Conservation (phyloP, 192 early-diverging fungal species). For the Umbelopsis vinacea region DNA sequence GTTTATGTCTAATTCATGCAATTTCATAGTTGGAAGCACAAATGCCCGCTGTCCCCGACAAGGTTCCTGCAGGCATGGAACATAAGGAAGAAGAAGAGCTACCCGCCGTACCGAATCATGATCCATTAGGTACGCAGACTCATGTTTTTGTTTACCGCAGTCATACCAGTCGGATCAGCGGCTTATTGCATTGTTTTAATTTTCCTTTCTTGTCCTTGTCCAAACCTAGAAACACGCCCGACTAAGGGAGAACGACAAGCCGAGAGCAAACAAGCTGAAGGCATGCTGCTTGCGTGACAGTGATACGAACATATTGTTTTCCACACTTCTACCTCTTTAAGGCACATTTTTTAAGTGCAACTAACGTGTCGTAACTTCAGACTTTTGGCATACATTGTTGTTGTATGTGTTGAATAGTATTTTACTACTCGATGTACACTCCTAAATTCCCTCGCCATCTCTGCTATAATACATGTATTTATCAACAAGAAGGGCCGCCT, state of each 20-base stretch:
- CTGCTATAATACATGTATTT: conserved; percentile 19
- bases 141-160: neutral
- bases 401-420: too few relatives aligned
- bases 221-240: neutral
- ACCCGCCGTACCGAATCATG: neutral
- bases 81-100: conserved; percentile 5
- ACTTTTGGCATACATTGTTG: too few relatives aligned
- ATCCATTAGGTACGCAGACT: conserved; percentile 2
- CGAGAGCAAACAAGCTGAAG: conserved; percentile 4
- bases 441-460: neutral
- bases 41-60: conserved; percentile 28
- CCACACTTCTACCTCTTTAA: neutral
- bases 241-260: neutral
- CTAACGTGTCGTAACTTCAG: too few relatives aligned
- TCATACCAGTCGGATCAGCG: too few relatives aligned
- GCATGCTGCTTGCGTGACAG: neutral
- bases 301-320: neutral
- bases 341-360: neutral
- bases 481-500: conserved; percentile 1
- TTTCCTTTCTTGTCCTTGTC: neutral
- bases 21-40: conserved; percentile 24
- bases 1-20: too few relatives aligned
- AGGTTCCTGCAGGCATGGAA: conserved; percentile 5
- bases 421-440: too few relatives aligned
- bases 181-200: too few relatives aligned